Percentiles rank a stretch among this genome's conserved stretches.
Evolutionary conservation across 768 basidiomycete genomes (phyloP).

Genomic region (Phaeotremella fagi): DNA sequence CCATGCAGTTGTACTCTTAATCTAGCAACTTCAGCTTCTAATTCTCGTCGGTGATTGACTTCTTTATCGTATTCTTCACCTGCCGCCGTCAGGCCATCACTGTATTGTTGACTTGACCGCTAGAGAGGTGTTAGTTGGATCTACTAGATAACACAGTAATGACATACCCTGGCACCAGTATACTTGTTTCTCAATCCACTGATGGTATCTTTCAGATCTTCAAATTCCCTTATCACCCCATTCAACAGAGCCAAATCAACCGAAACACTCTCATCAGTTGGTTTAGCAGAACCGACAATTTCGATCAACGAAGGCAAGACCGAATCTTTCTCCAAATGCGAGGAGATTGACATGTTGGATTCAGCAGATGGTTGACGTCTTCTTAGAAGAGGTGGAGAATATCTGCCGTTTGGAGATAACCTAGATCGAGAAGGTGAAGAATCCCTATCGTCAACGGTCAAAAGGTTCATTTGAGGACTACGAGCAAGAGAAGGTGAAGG

Average conservation of each 20-base stretch:
- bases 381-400: conserved; percentile 25
- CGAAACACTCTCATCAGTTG: conserved; percentile 50
- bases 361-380: conserved; percentile 39
- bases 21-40: conserved; percentile 84
- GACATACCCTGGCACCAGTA: conserved; percentile 79
- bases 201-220: conserved; percentile 61
- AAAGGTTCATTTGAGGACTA: conserved; percentile 15
- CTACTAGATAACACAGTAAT: not conserved
- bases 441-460: conserved; percentile 1
- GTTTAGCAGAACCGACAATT: conserved; percentile 33
- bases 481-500: conserved; percentile 17
- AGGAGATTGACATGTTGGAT: conserved; percentile 22
- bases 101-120: conserved; percentile 86
- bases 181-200: conserved; percentile 67
- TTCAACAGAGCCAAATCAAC: conserved; percentile 72
- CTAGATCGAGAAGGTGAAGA: conserved; percentile 22
- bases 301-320: conserved; percentile 29
- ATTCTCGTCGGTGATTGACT: conserved; percentile 76
- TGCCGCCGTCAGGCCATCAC: conserved; percentile 85
- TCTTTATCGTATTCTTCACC: conserved; percentile 93
- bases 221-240: conserved; percentile 62
- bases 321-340: conserved; percentile 21
- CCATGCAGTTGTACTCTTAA: conserved; percentile 79
- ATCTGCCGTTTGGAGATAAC: conserved; percentile 21
- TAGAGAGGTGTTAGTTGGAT: conserved; percentile 45